phyloP scores from a whole-genome alignment of 352 stramenopile genomes.

The Phytophthora citricola region DNA sequence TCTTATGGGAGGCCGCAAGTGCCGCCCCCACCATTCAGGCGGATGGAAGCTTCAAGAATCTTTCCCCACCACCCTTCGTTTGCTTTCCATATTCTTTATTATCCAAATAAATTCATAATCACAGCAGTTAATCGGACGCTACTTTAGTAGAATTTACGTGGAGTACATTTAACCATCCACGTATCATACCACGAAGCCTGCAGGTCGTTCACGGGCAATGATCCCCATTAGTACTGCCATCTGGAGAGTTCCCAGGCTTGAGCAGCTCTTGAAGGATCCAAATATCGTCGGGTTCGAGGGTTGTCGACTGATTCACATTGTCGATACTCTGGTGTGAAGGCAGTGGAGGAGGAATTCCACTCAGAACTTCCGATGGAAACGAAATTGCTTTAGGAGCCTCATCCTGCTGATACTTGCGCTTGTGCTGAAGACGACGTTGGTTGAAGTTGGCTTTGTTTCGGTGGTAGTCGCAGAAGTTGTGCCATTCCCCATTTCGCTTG shows the following conservation, averaged over 20 bases:
- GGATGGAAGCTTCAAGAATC: too few relatives aligned
- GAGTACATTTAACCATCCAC: too few relatives aligned
- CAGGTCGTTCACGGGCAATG: background rate
- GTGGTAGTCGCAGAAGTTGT: conserved; percentile 37
- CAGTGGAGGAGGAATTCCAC: background rate
- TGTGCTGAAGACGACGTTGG: conserved; percentile 35
- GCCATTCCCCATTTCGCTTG: conserved; percentile 24
- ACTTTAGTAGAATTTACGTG: too few relatives aligned
- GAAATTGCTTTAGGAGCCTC: background rate
- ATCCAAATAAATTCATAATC: too few relatives aligned
- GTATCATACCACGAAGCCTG: too few relatives aligned
- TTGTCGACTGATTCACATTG: background rate
- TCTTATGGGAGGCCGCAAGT: too few relatives aligned
- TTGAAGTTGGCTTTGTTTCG: conserved; percentile 36
- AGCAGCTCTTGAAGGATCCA: conserved; percentile 22
- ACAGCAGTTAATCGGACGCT: too few relatives aligned
- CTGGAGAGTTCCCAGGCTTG: background rate
- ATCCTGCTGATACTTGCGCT: conserved; percentile 20
- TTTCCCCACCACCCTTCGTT: too few relatives aligned
- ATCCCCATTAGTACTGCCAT: background rate
- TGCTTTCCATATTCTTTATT: too few relatives aligned
- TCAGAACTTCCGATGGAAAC: background rate
- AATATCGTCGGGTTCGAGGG: conserved; percentile 20
- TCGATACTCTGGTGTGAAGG: background rate
- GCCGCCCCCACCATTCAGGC: too few relatives aligned